Evolutionary conservation across 1,139 yeast genomes (phyloP), one percentile per base, ranked within the genome.

Genomic region (Yarrowia galli): DNA sequence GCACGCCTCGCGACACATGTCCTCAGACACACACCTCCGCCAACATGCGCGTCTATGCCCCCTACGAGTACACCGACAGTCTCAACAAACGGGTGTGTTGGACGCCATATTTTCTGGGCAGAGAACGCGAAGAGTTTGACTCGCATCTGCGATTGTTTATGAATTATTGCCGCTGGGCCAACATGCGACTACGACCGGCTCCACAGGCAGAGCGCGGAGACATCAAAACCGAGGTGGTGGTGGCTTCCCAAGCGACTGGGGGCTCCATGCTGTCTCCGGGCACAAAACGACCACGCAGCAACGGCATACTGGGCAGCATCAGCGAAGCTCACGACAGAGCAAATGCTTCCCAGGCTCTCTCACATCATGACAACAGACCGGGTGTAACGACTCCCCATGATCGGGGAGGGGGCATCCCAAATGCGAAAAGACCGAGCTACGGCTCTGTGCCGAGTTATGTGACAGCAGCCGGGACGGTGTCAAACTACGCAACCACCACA

Each of bases 41-140:
- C 22, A 74, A 73, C 38, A 53, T 72, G 56, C 71, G 77, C 5
- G 67, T 70, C 15, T 67, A 72, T 22, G 75, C 77, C 9, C 77
- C 77, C 10, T 76, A 76, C 65, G 78, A 76, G 68, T 76, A 76
- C 66, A 75, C 74, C 9, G 78, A 76, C 68, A 72, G 76, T 16
- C 71, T 76, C 46, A 76, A 76, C 66, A 78, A 75, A 66, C 72
- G 78, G 3, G 78, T 75, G 67, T 71, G 74, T 10, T 76, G 78
- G 78, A 75, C 74, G 65, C 78, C 78, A 6, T 75, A 73, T 68
- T 71, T 76, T 53, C 75, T 78, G 3, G 78, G 78, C 15, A 69
- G 72, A 16, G 78, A 76, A 53, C 70, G 78, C 18, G 73, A 73
- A 54, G 75, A 75, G 65, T 75, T 76, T 68, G 78, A 76, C 68